Conservation (phyloP, 805 yeast species). For the Zygoascus ofunaensis region DNA sequence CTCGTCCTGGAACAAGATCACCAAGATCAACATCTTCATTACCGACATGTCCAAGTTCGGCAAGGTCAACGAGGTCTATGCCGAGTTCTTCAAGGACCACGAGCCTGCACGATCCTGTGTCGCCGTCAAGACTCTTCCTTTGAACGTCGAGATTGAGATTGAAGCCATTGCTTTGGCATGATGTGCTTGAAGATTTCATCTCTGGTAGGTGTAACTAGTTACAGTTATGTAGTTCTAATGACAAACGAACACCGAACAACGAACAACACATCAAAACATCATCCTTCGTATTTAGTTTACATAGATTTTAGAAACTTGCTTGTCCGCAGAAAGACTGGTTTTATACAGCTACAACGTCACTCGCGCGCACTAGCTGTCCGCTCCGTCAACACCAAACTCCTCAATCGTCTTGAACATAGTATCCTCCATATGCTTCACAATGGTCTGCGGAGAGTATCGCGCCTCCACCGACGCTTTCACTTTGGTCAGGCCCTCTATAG, state of each 20-base stretch:
- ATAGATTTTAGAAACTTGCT: too few species aligned
- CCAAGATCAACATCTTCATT: slow-evolving; percentile 75
- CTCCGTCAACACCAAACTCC: slow-evolving; percentile 19
- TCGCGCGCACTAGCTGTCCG: slow-evolving; percentile 9
- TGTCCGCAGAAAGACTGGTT: too few species aligned
- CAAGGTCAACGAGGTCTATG: slow-evolving; percentile 72
- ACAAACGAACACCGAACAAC: too few species aligned
- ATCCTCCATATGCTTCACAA: slow-evolving; percentile 22
- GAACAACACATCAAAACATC: too few species aligned
- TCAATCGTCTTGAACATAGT: slow-evolving; percentile 18
- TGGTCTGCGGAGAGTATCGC: slow-evolving; percentile 23
- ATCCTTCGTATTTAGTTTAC: too few species aligned
- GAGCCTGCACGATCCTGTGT: slow-evolving; percentile 90
- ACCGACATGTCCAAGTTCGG: slow-evolving; percentile 77
- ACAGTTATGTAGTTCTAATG: too few species aligned
- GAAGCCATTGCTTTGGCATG: slow-evolving; percentile 59
- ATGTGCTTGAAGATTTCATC: too few species aligned
- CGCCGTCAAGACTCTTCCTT: slow-evolving; percentile 76
- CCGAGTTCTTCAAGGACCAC: slow-evolving; percentile 19
- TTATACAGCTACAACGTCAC: too few species aligned
- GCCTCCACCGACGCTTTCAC: slow-evolving; percentile 38
- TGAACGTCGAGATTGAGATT: slow-evolving; percentile 45
- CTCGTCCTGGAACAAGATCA: slow-evolving; percentile 66
- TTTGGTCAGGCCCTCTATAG: slow-evolving; percentile 71
- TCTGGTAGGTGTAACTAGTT: too few species aligned